Base-by-base conservation (phyloP, 345 rosid species). In the Salix viminalis region DNA sequence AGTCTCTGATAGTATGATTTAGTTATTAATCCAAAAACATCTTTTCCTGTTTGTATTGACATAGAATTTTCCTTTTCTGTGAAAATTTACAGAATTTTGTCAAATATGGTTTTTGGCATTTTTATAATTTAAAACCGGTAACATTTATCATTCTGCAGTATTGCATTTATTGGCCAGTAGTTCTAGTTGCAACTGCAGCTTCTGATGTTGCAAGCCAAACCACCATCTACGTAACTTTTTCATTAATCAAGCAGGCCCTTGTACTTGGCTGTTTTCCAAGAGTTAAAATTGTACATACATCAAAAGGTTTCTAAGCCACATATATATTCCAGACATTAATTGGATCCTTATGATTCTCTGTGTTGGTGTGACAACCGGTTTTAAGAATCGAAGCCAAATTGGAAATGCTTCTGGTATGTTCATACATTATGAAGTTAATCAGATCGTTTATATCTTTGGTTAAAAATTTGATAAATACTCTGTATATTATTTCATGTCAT, bases 321-420 rank as follows among this genome's bases (percentile, higher is more conserved):
- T 78, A 65, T 78, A 78, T 28, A 67, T 78, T 42, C 81, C 73
- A 32, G 77, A 78, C 24, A 65, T 78, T 28, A 72, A 78, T 73
- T 78, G 81, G 81, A 72, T 78, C 67, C 77, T 78, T 54, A 78
- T 67, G 81, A 67, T 78, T 67, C 73, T 78, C 14, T 78, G 77
- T 61, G 68, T 78, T 66, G 41, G 67, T 7, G 77, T 78, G 37
- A 78, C 77, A 6, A 69, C 44, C 66, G 81, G 77, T 28, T 78
- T 72, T 32, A 72, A 66, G 42, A 72, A 73, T 26, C 73, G 73
- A 42, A 72, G 68, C 60, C 77, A 78, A 72, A 78, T 78, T 28
- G 81, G 81, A 72, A 78, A 78, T 42, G 75, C 75, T 73, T 67
- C 70, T 76, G 67, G 82, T 79, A 52, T 56, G 74, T 67, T 75